Evolutionary conservation across 306 rosid species (phyloP).

Genomic region (Cucumis cinereus): DNA sequence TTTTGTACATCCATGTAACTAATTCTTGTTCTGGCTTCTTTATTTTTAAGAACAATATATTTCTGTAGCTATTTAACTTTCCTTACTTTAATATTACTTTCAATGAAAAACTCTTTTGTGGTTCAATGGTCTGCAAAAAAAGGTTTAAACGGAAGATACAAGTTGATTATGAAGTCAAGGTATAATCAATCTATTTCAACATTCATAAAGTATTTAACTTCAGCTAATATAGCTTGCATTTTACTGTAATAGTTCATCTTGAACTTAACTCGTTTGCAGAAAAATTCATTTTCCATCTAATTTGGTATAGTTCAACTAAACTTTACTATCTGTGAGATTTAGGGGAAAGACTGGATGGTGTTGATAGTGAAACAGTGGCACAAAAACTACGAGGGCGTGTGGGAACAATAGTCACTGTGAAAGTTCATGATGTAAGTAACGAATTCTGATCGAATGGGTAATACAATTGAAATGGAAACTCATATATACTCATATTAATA

Average conservation of each 20-base stretch:
- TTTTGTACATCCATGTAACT: neutral
- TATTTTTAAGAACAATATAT: no score
- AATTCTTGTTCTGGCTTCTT: neutral
- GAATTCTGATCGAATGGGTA: neutral
- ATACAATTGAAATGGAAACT: neutral
- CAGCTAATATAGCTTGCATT: neutral
- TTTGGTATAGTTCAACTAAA: neutral
- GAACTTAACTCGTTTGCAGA: neutral
- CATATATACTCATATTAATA: neutral
- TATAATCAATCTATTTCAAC: neutral
- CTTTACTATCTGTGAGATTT: conserved; percentile 15
- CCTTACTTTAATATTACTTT: neutral
- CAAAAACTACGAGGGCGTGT: conserved; percentile 78
- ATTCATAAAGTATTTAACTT: neutral
- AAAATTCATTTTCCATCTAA: neutral
- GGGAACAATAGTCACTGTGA: conserved; percentile 74
- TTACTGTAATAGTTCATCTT: neutral
- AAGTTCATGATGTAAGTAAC: conserved; percentile 37
- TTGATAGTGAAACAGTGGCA: conserved; percentile 75
- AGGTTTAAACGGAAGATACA: neutral
- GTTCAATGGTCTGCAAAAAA: neutral
- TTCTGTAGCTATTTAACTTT: neutral
- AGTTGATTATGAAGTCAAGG: neutral
- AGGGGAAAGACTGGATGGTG: conserved; percentile 78
- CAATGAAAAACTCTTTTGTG: neutral